Base-by-base conservation (phyloP, 2,329 filamentous ascomycete genomes). In the Alternaria alternata region DNA sequence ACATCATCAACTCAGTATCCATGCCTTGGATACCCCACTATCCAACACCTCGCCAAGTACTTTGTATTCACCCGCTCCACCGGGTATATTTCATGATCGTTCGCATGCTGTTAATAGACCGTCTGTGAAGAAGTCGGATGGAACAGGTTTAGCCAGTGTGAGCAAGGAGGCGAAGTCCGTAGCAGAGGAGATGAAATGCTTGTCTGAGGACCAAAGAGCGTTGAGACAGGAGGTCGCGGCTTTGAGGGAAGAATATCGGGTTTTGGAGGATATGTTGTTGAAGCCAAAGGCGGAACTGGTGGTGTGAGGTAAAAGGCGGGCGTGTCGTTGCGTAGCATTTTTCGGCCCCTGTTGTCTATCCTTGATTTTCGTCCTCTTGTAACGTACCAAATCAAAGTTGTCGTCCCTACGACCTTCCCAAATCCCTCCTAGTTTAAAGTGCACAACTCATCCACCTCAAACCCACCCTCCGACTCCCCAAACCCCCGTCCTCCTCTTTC, bases 171-270 rank as follows among this genome's bases (percentile, higher is more conserved):
- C 7, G 0, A 39, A 11, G 9, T 8, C 12, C 4, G 11, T 14
- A 0, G 41, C 12, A 24, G 32, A 54, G 9, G 59, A 58, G 26
- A 30, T 56, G 18, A 42, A 26, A 7, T 54, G 42, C 18, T 51
- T 69, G 24, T 49, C 51, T 39, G 44, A 56, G 20, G 65, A 72
- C 2, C 56, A 64, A 8, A 54, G 52, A n/a, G 32, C 20, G 3
- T 39, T 74, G 42, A 62, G 59, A 22, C 24, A 49, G 14, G 65
- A 73, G 34, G 54, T 75, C 20, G 52, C 36, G 9, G 42, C 56
- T 11, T 42, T 75, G 51, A 57, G 63, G n/a, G 44, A 59, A 11
- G 71, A 75, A 43, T 64, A 70, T 22, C 48, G 46, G 7, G 44
- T 39, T 4, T 52, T 73, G 52, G 72, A 61, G 43, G 48, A 57